A percentile compares a stretch with the other conserved stretches of the same genome.
These are phyloP conservation scores for Hymenoscyphus fructigenus DNA, from an alignment of 2,329 filamentous ascomycete genomes.

Conservation along the genomic window DNA sequence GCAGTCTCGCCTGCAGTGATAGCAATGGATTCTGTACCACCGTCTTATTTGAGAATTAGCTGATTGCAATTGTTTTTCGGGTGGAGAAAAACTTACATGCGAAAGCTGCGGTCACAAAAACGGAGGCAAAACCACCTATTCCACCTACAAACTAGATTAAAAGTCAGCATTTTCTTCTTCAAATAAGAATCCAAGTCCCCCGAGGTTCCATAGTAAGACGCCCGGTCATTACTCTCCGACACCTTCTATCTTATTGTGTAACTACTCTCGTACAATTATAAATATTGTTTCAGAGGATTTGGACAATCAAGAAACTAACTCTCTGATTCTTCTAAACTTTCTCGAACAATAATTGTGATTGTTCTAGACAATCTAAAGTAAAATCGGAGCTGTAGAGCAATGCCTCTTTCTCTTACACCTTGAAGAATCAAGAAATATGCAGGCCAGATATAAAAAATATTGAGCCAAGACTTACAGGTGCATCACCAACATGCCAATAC, in stretches of 20 bases:
- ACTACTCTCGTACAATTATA: background rate
- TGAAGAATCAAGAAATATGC: too few relatives aligned
- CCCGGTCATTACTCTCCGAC: too few relatives aligned
- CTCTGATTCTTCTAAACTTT: too few relatives aligned
- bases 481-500: conserved; percentile 58
- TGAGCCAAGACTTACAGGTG: conserved; percentile 41
- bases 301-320: too few relatives aligned
- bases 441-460: background rate
- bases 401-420: too few relatives aligned
- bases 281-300: background rate
- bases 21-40: conserved; percentile 63
- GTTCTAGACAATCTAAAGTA: too few relatives aligned
- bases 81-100: conserved; percentile 45
- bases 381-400: too few relatives aligned
- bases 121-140: conserved; percentile 64
- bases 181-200: background rate
- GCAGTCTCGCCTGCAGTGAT: conserved; percentile 67
- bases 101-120: conserved; percentile 62
- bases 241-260: too few relatives aligned
- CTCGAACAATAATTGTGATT: too few relatives aligned
- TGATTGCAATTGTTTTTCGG: background rate
- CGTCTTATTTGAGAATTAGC: conserved; percentile 37
- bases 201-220: too few relatives aligned
- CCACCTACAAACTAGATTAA: conserved; percentile 53
- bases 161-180: background rate